A percentile compares a stretch with the other conserved stretches of the same genome.
These are phyloP conservation scores for Aureobasidium sp. DNA, from an alignment of 2,329 filamentous ascomycete species.

Conservation along the genomic window DNA sequence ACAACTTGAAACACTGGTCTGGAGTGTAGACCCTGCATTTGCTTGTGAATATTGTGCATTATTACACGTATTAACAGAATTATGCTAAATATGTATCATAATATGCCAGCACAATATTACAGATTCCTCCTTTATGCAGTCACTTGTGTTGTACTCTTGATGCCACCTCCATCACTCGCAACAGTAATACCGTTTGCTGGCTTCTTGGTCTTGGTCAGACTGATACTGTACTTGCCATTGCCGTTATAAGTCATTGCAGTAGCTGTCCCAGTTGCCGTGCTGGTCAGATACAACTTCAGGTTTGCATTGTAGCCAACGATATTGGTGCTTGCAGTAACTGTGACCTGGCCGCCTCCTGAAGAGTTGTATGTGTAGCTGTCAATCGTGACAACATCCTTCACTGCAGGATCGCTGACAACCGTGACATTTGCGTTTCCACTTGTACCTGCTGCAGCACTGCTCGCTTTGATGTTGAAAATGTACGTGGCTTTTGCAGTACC, in stretches of 20 bases:
- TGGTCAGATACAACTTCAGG: conserved; percentile 27
- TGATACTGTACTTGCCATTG: conserved; percentile 28
- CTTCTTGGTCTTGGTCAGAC: conserved; percentile 23
- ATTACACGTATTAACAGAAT: not conserved
- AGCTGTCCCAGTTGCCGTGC: conserved; percentile 21
- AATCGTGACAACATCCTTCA: conserved; percentile 27
- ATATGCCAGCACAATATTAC: not conserved
- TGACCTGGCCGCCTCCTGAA: conserved; percentile 27
- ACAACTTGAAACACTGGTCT: not conserved
- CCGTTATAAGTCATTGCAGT: conserved; percentile 23
- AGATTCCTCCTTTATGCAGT: not conserved
- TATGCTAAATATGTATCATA: not conserved
- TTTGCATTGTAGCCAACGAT: conserved; percentile 28
- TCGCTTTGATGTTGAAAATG: conserved; percentile 27
- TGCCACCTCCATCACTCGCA: conserved; percentile 18
- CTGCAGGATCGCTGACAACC: conserved; percentile 24
- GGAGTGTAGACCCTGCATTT: not conserved
- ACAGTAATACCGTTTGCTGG: conserved; percentile 22
- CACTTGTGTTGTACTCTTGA: not conserved
- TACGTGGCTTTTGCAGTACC: conserved; percentile 23
- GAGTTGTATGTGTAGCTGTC: conserved; percentile 30
- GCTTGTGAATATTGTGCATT: not conserved
- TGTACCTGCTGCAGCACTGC: conserved; percentile 24
- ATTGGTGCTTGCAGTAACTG: conserved; percentile 30
- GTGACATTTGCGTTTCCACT: conserved; percentile 26